Evolutionary conservation across 2,329 filamentous ascomycete genomes (phyloP), one percentile per base, ranked within the genome.

Genomic region (Curvularia eragrostidis): DNA sequence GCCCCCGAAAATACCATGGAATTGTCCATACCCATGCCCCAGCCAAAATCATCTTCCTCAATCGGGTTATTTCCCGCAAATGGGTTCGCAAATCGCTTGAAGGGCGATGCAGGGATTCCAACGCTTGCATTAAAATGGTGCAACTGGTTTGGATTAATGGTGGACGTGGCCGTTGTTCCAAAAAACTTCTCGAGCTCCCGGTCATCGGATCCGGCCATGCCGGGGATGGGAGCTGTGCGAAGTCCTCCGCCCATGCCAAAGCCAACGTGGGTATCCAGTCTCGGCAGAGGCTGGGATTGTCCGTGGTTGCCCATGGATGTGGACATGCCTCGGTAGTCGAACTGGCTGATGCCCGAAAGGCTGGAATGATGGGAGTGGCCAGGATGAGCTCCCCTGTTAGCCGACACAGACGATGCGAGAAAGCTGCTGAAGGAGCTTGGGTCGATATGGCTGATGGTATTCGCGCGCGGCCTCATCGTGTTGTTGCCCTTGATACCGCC

Each of bases 391-490:
- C 80, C 68, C 77, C 78, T 64, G 78, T 82, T 66, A 79, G 83
- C 70, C 41, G 83, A 80, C 43, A 83, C 80, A 9, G 71, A 70
- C 9, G 73, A 71, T 69, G 85, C 87, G 49, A 84, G 84, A 12
- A 49, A 49, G 47, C 89, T 72, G 51, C 68, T 91, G 75, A 96
- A 85, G 39, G 89, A 86, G 52, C 84, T 83, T 56, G 87, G 85
- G 74, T 97, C 95, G 55, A 98, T 87, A 76, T 98, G 93, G 73
- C 93, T 95, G 72, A 99, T 96, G 36, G 95, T 99, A 75, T 98
- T 98, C 53, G 95, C 94, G 69, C 95, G 85, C 21, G 94, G 95
- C 64, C 95, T 86, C 86, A 94, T 93, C 52, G 83, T 82, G 52
- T 81, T 78, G 61, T 7, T n/a, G n/a, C 79, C 82, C 49, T 79